Conservation (phyloP, 257 asterid genomes). For the Scutellaria barbata region DNA sequence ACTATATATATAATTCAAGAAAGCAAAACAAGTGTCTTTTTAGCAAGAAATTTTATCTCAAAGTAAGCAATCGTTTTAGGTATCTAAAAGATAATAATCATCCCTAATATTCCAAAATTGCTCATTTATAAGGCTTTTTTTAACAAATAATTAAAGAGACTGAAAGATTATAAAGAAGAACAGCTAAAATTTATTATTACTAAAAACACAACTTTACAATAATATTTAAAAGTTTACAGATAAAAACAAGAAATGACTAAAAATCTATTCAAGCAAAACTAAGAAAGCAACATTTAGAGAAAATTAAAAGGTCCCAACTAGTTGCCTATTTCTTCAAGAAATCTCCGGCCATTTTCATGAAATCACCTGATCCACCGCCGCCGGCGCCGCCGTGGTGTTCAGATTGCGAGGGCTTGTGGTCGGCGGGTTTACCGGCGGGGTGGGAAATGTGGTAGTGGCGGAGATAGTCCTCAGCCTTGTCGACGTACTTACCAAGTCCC, state of each 20-base stretch:
- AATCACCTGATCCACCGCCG: constrained; percentile 29
- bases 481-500: constrained; percentile 51
- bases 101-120: too few relatives aligned
- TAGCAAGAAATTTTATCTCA: too few relatives aligned
- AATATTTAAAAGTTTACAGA: background rate
- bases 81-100: too few relatives aligned
- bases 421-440: constrained; percentile 31
- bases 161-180: background rate
- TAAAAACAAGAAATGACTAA: background rate
- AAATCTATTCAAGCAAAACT: background rate
- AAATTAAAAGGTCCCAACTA: background rate
- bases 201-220: background rate
- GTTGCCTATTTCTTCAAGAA: constrained; percentile 36
- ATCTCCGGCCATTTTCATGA: constrained; percentile 52
- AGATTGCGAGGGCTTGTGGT: background rate
- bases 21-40: too few relatives aligned
- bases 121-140: too few relatives aligned
- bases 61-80: too few relatives aligned
- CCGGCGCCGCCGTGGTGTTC: constrained; percentile 11
- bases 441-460: constrained; percentile 45
- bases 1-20: background rate
- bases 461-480: constrained; percentile 62
- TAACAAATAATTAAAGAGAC: too few relatives aligned
- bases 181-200: background rate
- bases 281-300: background rate